Conservation (phyloP, 2,329 filamentous ascomycete species). For the Ilyonectria sp. region DNA sequence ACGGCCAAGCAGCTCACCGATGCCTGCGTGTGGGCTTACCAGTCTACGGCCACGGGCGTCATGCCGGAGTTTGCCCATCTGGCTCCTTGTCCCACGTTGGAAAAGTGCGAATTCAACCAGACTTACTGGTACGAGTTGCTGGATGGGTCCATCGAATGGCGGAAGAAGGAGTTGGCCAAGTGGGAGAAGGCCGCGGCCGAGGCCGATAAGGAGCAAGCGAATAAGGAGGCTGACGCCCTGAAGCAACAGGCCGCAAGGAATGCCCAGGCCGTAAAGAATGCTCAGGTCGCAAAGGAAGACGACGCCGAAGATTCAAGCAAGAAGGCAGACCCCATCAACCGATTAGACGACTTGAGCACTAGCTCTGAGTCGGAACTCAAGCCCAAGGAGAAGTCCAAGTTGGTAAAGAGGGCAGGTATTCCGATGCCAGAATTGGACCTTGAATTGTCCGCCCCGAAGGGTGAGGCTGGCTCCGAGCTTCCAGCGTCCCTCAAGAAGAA, state of each 20-base stretch:
- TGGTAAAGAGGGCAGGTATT: conserved; percentile 42
- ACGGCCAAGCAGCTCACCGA: conserved; percentile 75
- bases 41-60: conserved; percentile 71
- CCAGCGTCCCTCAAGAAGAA: conserved; percentile 53
- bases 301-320: background rate
- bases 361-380: conserved; percentile 23
- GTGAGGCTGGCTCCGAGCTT: conserved; percentile 49
- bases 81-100: conserved; percentile 62
- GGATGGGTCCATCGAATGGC: conserved; percentile 61
- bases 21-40: conserved; percentile 80
- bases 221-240: background rate
- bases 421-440: conserved; percentile 44
- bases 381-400: conserved; percentile 5
- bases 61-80: conserved; percentile 72
- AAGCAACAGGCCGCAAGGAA: conserved; percentile 15
- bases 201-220: conserved; percentile 27
- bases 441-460: conserved; percentile 37
- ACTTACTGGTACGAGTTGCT: conserved; percentile 65
- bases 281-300: background rate
- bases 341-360: conserved; percentile 22
- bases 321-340: background rate
- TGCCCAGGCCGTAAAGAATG: background rate
- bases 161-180: conserved; percentile 59
- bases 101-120: conserved; percentile 67
- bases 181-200: conserved; percentile 62